Evolutionary conservation across 768 basidiomycete species (phyloP), one percentile per base, ranked within the genome.

Genomic region (Leucocoprinus leucothites): DNA sequence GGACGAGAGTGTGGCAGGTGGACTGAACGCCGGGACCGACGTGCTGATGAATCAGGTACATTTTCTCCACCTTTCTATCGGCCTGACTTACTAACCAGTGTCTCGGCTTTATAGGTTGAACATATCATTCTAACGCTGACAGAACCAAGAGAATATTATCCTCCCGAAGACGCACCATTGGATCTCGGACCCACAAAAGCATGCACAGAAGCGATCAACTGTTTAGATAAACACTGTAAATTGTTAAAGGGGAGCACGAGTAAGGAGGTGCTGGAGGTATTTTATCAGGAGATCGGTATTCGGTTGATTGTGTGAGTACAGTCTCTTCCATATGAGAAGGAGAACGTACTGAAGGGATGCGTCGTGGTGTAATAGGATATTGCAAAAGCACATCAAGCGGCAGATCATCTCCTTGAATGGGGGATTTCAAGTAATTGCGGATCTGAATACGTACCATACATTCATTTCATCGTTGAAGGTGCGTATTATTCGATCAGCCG

Each of bases 251-350:
- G 95, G 0, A 97, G 91, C 60, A 96, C 96, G 46, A 95, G 89
- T 65, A 90, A 92, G 67, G 96, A 98, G 61, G 94, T 98, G 2
- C 73, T 99, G 31, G 97, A 98, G 65, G 96, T 99, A 3, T 98
- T 99, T 69, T 93, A 98, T 67, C 91, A 95, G 70, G 97, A 99
- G 70, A 90, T 99, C 44, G 96, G 96, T 4, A 86, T 97, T 56
- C 85, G 97, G 35, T 68, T 94, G 9, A 85, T 92, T 61, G 83
- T 78, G 93, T 94, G 53, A 61, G 87, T 36, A 8, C 16, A 31
- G 6, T 5, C 11, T 31, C 31, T 31, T 31, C 11, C 31, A 31
- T 31, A 11, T 31, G 31, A 31, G 31, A 5, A 31, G 16, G n/a
- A 38, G 24, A 9, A n/a, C 8, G 24, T n/a, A n/a, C 52, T 51